Conservation (phyloP, 1,284 basidiomycete species). For the Ustilago crameri region DNA sequence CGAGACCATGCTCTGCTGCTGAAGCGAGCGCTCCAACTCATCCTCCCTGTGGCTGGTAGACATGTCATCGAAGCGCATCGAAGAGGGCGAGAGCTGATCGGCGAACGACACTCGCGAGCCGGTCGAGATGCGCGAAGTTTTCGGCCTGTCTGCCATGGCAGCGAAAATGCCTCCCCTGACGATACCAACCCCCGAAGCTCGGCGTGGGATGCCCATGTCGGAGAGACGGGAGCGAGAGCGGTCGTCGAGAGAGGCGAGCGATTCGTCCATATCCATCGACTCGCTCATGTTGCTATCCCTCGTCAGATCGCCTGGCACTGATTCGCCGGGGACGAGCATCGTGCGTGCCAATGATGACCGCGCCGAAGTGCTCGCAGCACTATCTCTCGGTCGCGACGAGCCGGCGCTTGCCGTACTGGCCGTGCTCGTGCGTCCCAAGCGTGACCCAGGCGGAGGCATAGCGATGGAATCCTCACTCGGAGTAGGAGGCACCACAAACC, state of each 20-base stretch:
- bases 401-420: slow-evolving; percentile 18
- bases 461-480: slow-evolving; percentile 39
- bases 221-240: slow-evolving; percentile 28
- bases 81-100: slow-evolving; percentile 21
- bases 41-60: slow-evolving; percentile 33
- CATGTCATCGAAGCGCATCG: slow-evolving; percentile 38
- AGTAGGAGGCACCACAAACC: slow-evolving; percentile 40
- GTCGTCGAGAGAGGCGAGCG: slow-evolving; percentile 11
- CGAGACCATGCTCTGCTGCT: slow-evolving; percentile 26
- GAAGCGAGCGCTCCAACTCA: slow-evolving; percentile 34
- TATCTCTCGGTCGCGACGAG: slow-evolving; percentile 21
- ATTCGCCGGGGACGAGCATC: slow-evolving; percentile 43
- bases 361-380: slow-evolving; percentile 18
- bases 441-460: slow-evolving; percentile 33
- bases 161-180: slow-evolving; percentile 48
- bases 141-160: slow-evolving; percentile 33
- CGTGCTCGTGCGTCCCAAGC: slow-evolving; percentile 17
- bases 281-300: slow-evolving; percentile 43
- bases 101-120: slow-evolving; percentile 47
- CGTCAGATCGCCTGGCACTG: slow-evolving; percentile 48
- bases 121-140: slow-evolving; percentile 21
- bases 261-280: slow-evolving; percentile 32
- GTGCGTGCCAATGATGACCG: slow-evolving; percentile 28
- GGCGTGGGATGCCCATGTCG: slow-evolving; percentile 37
- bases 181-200: slow-evolving; percentile 28